Conservation (phyloP, 371 early-diverging fungal genomes). For the Fennellomyces sp. region DNA sequence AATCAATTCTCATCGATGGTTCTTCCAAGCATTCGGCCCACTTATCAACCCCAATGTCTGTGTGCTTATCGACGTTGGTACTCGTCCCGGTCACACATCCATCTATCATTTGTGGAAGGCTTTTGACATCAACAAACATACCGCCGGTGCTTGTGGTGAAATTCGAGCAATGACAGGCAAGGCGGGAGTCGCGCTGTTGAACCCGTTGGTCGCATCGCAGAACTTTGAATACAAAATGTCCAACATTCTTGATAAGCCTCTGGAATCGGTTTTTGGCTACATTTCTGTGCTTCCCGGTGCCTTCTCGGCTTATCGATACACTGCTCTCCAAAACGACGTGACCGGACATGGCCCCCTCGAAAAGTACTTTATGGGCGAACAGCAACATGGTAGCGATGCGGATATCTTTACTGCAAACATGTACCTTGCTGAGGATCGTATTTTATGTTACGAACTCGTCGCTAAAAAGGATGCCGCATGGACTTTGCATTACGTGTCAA, state of each 20-base stretch:
- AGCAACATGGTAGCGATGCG: constrained; percentile 74
- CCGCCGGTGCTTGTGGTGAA: constrained; percentile 96
- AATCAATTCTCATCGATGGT: constrained; percentile 98
- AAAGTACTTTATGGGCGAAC: constrained; percentile 94
- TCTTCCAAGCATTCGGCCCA: constrained; percentile 94
- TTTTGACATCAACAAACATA: constrained; percentile 83
- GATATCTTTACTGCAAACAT: constrained; percentile 78
- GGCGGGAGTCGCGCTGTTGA: constrained; percentile 66
- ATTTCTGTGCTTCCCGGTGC: constrained; percentile 96
- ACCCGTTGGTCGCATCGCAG: constrained; percentile 89
- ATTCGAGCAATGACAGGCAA: constrained; percentile 86
- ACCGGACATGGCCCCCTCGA: constrained; percentile 78
- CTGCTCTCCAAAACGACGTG: constrained; percentile 78
- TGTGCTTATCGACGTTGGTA: constrained; percentile 94
- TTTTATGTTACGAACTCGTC: constrained; percentile 86
- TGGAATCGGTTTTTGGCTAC: constrained; percentile 96
- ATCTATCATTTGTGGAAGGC: constrained; percentile 94
- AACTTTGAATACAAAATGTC: constrained; percentile 97
- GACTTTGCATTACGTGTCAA: constrained; percentile 69
- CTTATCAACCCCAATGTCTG: constrained; percentile 87
- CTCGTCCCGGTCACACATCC: constrained; percentile 85
- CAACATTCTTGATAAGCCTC: constrained; percentile 97
- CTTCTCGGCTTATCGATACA: constrained; percentile 94
- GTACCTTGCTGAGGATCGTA: constrained; percentile 87
- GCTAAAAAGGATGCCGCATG: constrained; percentile 75